These are phyloP conservation scores for Ceratobasidium sp. DNA, from an alignment of 1,284 basidiomycete species.

Conservation along the genomic window DNA sequence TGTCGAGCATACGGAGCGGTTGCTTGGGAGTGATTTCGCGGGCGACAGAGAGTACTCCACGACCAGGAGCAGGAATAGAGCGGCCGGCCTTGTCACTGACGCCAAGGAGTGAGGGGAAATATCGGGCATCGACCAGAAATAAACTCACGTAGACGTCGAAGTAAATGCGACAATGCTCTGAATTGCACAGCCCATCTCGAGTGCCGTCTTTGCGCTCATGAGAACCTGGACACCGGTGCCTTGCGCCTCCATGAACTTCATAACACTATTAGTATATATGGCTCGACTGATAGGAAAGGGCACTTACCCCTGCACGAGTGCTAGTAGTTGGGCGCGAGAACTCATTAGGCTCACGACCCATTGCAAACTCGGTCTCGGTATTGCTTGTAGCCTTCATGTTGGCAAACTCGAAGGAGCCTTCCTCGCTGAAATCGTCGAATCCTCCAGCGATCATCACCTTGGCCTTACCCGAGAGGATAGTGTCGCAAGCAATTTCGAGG, in stretches of 20 bases:
- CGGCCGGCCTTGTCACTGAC: slow-evolving; percentile 91
- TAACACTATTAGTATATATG: slow-evolving; percentile 38
- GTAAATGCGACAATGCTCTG: slow-evolving; percentile 95
- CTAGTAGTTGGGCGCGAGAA: slow-evolving; percentile 98
- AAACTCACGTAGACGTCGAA: slow-evolving; percentile 88
- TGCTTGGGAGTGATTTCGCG: slow-evolving; percentile 76
- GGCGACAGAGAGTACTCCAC: slow-evolving; percentile 86
- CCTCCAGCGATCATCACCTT: slow-evolving; percentile 99
- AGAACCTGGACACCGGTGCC: slow-evolving; percentile 96
- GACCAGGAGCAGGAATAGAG: slow-evolving; percentile 91
- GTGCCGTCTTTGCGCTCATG: slow-evolving; percentile 95
- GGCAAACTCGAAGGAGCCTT: slow-evolving; percentile 95
- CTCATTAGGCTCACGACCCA: slow-evolving; percentile 97
- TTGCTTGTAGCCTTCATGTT: slow-evolving; percentile 99
- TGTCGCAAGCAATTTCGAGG: slow-evolving; percentile 96
- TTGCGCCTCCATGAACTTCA: slow-evolving; percentile 94
- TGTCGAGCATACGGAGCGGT: slow-evolving; percentile 76
- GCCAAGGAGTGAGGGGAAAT: slow-evolving; percentile 39
- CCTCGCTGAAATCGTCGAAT: slow-evolving; percentile 97
- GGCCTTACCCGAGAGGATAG: slow-evolving; percentile 92
- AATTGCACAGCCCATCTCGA: slow-evolving; percentile 93
- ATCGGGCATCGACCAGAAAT: slow-evolving; percentile 14
- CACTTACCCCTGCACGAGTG: slow-evolving; percentile 84
- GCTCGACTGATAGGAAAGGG: slow-evolving; percentile 9
- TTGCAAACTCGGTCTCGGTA: slow-evolving; percentile 94